Evolutionary conservation across 257 asterid species (phyloP), one percentile per base, ranked within the genome.

Genomic region (Solanum infundibuliforme): DNA sequence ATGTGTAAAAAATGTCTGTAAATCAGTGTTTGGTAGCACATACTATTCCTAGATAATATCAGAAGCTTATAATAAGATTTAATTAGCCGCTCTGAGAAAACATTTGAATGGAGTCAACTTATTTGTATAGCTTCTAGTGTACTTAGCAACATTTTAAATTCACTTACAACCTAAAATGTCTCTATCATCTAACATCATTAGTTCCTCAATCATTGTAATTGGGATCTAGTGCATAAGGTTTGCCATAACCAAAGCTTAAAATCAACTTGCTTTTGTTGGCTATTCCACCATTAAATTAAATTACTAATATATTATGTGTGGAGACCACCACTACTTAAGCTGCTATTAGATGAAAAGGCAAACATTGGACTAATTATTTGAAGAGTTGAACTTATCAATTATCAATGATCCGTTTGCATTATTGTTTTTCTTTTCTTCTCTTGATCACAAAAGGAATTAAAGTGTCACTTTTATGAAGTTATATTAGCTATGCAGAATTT

Each of bases 1-100:
- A 89, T 87, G 21, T 43, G 86, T 71, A 87, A 86, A 52, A 29
- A 88, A 88, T 94, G 95, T 93, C 87, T 68, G 86, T 52, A 89
- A 88, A 82, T 87, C 68, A 87, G 77, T 94, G 94, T 89, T 85
- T 12, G 87, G 25, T 92, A 88, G 91, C 91, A 72, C 34, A 83
- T 58, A 82, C 68, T 83, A 81, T 87, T 91, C 39, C 68, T 29
- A 46, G 93, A 91, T 93, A 88, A 92, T 91, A 83, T 91, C 95
- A 93, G 81, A 83, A 90, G 87, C 86, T 31, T 74, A 85, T 5
- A 74, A 82, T 66, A 83, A 38, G 76, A 91, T 74, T 46, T 91
- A 90, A 90, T 86, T 48, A 14, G 92, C 92, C 94, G 32, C 88
- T 55, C 29, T 87, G 83, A 79, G 10, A 79, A 39, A 12, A 27